Conservation (phyloP, 306 rosid species). For the Vicia villosa region DNA sequence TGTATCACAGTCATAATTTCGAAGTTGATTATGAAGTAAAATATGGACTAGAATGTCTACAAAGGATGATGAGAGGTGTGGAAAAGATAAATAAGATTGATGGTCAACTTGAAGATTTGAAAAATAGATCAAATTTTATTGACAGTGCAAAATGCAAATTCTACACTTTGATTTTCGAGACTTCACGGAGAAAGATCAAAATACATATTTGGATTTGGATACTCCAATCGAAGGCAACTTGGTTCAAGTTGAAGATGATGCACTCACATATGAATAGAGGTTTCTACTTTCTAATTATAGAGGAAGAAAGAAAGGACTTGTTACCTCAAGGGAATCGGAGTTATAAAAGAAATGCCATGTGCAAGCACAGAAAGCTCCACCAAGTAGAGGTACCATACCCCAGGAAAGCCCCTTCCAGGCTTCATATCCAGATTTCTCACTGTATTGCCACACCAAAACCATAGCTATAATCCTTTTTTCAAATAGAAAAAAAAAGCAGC, state of each 20-base stretch:
- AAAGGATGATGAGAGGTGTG: background rate
- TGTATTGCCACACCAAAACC: slow-evolving; percentile 96
- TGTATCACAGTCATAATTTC: background rate
- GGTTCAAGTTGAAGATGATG: background rate
- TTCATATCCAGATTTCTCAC: slow-evolving; percentile 69
- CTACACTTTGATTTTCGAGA: too few relatives aligned
- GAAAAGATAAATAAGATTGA: background rate
- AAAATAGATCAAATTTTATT: background rate
- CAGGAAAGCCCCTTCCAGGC: slow-evolving; percentile 97
- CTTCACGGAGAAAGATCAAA: background rate
- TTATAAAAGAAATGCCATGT: slow-evolving; percentile 99
- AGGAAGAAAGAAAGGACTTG: slow-evolving; percentile 1
- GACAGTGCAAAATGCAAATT: background rate
- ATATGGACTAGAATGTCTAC: background rate
- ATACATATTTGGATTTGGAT: background rate
- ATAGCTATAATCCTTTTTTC: slow-evolving; percentile 81
- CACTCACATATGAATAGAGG: background rate
- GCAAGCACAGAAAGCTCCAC: slow-evolving; percentile 95
- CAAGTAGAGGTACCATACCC: slow-evolving; percentile 96
- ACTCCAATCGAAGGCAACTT: background rate
- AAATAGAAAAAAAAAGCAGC: slow-evolving; percentile 15
- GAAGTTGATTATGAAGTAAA: background rate
- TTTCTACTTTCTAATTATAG: background rate
- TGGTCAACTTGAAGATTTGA: background rate
- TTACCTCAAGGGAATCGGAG: slow-evolving; percentile 85